These are phyloP conservation scores for Paraphoma sp. DNA, from an alignment of 2,329 filamentous ascomycete species.

Conservation along the genomic window DNA sequence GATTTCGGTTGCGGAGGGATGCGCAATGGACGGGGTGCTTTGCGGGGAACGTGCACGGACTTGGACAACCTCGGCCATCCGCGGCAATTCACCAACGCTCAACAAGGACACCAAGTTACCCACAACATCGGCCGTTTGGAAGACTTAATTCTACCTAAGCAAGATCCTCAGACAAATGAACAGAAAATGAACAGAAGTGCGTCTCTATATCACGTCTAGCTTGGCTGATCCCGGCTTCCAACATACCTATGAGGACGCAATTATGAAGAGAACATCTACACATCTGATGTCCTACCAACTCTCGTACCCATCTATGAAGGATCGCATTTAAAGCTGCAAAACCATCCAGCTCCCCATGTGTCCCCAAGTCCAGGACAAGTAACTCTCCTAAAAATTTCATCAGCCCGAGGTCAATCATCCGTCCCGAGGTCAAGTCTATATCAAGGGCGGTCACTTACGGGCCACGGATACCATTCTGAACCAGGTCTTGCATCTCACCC, in stretches of 20 bases:
- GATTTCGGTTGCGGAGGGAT: slow-evolving; percentile 24
- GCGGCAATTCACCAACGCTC: slow-evolving; percentile 1
- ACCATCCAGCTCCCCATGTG: not conserved
- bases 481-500: not conserved
- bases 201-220: too few relatives aligned
- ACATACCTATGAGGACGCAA: too few relatives aligned
- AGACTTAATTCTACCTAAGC: too few relatives aligned
- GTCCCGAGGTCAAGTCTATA: too few relatives aligned
- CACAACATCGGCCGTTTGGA: too few relatives aligned
- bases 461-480: not conserved
- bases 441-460: too few relatives aligned
- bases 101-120: not conserved
- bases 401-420: not conserved
- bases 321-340: not conserved
- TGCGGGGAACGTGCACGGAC: slow-evolving; percentile 27
- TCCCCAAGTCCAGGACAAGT: not conserved
- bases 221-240: too few relatives aligned
- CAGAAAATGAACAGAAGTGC: too few relatives aligned
- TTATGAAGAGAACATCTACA: too few relatives aligned
- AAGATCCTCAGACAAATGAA: too few relatives aligned
- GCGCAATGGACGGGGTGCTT: slow-evolving; percentile 8
- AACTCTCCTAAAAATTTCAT: not conserved
- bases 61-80: slow-evolving; percentile 13
- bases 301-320: not conserved
- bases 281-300: too few relatives aligned